Base-by-base conservation (phyloP, 495 filamentous ascomycete genomes). In the Lasiosphaeria hispida region DNA sequence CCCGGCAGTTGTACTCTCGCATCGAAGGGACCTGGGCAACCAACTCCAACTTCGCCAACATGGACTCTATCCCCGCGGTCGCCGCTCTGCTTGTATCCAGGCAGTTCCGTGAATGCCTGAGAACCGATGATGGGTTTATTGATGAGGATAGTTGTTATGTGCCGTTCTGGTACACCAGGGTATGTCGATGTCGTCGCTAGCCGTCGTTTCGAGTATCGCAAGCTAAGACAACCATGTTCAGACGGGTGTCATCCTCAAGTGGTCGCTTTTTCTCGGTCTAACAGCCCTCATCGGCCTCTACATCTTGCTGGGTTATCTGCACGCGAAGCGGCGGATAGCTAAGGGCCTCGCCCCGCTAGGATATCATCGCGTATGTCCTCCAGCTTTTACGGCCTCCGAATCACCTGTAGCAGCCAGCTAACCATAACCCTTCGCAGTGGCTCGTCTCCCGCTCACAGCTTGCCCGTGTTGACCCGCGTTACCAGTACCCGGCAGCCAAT, bases 221-320 rank as follows among this genome's bases (percentile, higher is more conserved):
- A 39, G 35, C 13, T 58, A 42, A 65, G 53, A 41, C 14, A 30
- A 5, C 34, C 19, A 44, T 14, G 14, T 37, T 47, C 56, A 87
- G 85, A 77, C 74, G 23, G 87, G 81, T 41, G 65, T 78, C 47
- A 83, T 84, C 53, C 70, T 89, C 62, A 89, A 89, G 70, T 92
- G 86, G 81, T 77, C 77, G 33, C 68, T 91, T 42, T 82, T 91
- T 66, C 79, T 87, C 57, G 78, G 72, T 47, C 51, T 79, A 48
- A 68, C 83, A 19, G 42, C 80, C 34, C 37, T 86, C 39, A 65
- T 86, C 55, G 60, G 80, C 60, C 65, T 83, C 30, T 75, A 81
- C 57, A 74, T 85, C 63, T 64, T 89, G 34, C 66, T 84, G 36
- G 84, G 84, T 61, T 81, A 82, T 60, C 78, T 84, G 59, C 89